These are phyloP conservation scores for Colletotrichum falcatum DNA, from an alignment of 2,329 filamentous ascomycete genomes.

Conservation along the genomic window DNA sequence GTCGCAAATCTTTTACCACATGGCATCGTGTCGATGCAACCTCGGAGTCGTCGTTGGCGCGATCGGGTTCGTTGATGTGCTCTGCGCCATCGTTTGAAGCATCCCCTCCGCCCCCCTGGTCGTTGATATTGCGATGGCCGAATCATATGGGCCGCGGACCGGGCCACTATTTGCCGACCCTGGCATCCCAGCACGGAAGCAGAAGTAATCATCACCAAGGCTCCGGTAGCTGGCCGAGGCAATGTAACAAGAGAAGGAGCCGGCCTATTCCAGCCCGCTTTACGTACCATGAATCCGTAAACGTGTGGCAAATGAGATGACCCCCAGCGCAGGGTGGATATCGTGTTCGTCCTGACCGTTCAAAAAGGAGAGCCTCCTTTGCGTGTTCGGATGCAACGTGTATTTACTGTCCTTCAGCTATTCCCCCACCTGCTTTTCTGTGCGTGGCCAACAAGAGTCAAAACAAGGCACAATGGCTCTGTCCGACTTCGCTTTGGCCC, in stretches of 20 bases:
- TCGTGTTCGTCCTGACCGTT: background rate
- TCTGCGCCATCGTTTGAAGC: background rate
- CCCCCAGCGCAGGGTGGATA: background rate
- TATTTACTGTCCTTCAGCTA: background rate
- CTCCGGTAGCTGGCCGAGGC: background rate
- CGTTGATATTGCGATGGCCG: background rate
- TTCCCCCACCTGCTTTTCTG: background rate
- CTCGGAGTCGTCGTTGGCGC: background rate
- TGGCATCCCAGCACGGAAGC: background rate
- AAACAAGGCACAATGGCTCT: conserved; percentile 23
- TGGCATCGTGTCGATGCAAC: background rate
- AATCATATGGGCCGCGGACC: background rate
- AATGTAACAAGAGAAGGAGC: conserved; percentile 4
- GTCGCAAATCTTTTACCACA: background rate
- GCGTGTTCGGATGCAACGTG: background rate
- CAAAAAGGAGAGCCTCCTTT: background rate
- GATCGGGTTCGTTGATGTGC: background rate
- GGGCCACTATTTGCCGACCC: background rate
- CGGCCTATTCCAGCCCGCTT: background rate
- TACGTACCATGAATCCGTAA: too few relatives aligned
- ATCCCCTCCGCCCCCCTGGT: too few relatives aligned
- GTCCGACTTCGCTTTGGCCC: background rate
- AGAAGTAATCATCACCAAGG: background rate
- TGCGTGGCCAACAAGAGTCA: background rate
- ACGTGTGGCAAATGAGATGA: background rate